Base-by-base conservation (phyloP, 345 rosid species). In the Populus tremula region DNA sequence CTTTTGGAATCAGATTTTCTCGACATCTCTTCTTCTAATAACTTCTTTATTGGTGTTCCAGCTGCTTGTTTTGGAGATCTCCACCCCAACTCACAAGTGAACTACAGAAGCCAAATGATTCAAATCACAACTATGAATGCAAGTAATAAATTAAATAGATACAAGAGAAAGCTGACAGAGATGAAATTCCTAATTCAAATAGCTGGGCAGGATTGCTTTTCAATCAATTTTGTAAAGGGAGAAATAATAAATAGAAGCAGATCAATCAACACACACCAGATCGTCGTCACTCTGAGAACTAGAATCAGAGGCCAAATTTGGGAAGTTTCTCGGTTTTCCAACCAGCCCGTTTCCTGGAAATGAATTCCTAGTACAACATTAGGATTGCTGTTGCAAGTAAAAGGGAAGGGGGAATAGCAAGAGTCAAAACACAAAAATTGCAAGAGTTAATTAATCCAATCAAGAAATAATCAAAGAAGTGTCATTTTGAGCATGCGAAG, bases 21-120 rank as follows among this genome's bases (percentile, higher is more conserved):
- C 5, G 91, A 85, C 98, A 94, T 92, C 87, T 92, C 97, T 83
- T 90, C 88, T 10, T 92, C 94, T 73, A 93, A 82, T 79, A 93
- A 84, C 82, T 86, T 90, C 85, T 91, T 90, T 86, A 91, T 89
- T 0, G 93, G 92, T 36, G 87, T 81, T 64, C 89, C 92, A 59
- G 78, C 72, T 69, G 82, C 78, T 79, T 78, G 79, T 69, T 74
- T 85, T 36, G 87, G 78, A 62, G 83, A 84, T 82, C 81, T 82
- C 86, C 80, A 43, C 54, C 82, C 83, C 35, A 84, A 68, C 66
- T 89, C 89, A 82, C 81, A 78, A 49, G 69, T 85, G 78, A 90
- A 67, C 98, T 88, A 74, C 78, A 87, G 47, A 72, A 80, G 72
- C 71, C 67, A 83, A 71, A 81, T 54, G 7, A 53, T 71, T 73